Base-by-base conservation (phyloP, 2,329 filamentous ascomycete species). In the Hypoxylon sp. region DNA sequence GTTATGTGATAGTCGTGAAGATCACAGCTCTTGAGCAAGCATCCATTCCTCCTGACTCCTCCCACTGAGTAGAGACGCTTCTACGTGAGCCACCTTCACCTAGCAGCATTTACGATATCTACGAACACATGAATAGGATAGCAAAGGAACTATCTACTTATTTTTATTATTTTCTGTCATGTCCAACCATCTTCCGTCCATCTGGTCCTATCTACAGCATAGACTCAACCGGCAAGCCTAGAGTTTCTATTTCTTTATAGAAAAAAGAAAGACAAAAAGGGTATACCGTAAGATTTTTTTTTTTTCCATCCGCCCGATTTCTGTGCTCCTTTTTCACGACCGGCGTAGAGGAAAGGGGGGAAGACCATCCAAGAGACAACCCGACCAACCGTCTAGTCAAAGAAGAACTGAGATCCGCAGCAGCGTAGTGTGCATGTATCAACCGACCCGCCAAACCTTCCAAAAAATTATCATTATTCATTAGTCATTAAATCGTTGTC, bases 311-410 rank as follows among this genome's bases (percentile, higher is more conserved):
- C 37, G 39, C 39, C 17, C 17, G 39, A 44, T 44, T 21, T 21
- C 39, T 21, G 39, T n/a, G 17, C 21, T 44, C n/a, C n/a, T 7
- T 44, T 17, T 42, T 42, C 39, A 17, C 4, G n/a, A 19, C 15
- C 39, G 39, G 39, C 39, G 39, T 42, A 42, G 39, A 42, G n/a
- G 35, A 37, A 37, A 6, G 11, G 39, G 10, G 39, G 24, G 24
- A 5, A 27, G 39, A 44, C 8, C 39, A 44, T 44, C 39, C 39
- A 44, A 44, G 4, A 44, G 17, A 19, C 7, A 21, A 44, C 19
- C 39, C 39, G 39, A 44, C 39, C 39, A 44, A 44, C 39, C 11
- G 39, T 37, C 39, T 44, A 44, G 39, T 44, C 39, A 44, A 44
- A n/a, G 17, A 21, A 10, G 11, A 21, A 21, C 7, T 3, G 3